A percentile compares a stretch with the other conserved stretches of the same genome.
These are phyloP conservation scores for Stemphylium beticola DNA, from an alignment of 2,329 filamentous ascomycete genomes.

Conservation along the genomic window DNA sequence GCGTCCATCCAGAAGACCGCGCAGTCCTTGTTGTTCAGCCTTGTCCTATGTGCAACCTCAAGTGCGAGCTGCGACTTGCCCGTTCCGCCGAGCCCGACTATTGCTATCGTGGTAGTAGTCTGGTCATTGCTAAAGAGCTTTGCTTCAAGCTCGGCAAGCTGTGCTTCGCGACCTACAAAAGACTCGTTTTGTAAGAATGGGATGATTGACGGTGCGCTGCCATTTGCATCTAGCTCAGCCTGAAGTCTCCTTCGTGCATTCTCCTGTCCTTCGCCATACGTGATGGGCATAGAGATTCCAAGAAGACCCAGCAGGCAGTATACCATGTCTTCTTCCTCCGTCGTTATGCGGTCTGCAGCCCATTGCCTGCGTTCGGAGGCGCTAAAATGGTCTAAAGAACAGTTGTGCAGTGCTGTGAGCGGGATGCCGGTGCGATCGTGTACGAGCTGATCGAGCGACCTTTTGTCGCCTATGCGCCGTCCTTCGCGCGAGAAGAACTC, in stretches of 20 bases:
- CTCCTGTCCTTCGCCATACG: constrained; percentile 29
- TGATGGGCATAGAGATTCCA: constrained; percentile 20
- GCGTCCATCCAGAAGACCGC: background rate
- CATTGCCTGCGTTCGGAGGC: background rate
- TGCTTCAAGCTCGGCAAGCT: constrained; percentile 35
- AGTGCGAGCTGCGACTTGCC: too few relatives aligned
- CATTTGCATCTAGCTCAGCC: constrained; percentile 15
- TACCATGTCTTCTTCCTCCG: constrained; percentile 30
- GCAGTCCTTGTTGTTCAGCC: background rate
- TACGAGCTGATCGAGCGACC: constrained; percentile 15
- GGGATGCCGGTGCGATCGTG: constrained; percentile 17
- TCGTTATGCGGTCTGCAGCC: constrained; percentile 19
- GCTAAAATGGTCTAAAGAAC: background rate
- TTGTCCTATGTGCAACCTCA: too few relatives aligned
- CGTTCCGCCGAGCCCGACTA: too few relatives aligned
- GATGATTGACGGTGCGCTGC: constrained; percentile 27
- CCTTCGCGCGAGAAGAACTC: constrained; percentile 23
- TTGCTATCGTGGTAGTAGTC: constrained; percentile 8
- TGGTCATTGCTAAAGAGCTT: constrained; percentile 26
- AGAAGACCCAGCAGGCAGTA: constrained; percentile 36
- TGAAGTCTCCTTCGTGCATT: constrained; percentile 22
- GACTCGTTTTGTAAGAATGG: constrained; percentile 33
- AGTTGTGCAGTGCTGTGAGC: background rate
- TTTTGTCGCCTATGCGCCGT: constrained; percentile 16
- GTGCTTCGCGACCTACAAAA: constrained; percentile 32